phyloP scores from a whole-genome alignment of 108 stramenopile genomes.

The Nitzschia sp. region DNA sequence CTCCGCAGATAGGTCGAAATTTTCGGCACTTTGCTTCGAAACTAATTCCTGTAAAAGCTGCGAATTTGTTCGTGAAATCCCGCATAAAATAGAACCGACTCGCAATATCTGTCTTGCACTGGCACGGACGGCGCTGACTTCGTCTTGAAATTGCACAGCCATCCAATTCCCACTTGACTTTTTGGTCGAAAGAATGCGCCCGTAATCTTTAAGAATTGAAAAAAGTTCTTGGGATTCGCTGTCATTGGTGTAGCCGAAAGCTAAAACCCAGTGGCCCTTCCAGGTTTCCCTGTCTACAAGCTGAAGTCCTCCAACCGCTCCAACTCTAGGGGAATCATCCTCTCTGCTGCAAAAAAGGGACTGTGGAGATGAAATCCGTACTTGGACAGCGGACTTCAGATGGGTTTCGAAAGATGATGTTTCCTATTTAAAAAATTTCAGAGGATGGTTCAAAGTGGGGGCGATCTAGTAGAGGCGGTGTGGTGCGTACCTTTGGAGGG shows the following conservation, averaged over 20 bases:
- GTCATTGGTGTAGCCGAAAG: conserved; percentile 14
- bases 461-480: background rate
- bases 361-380: background rate
- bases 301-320: background rate
- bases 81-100: conserved; percentile 7
- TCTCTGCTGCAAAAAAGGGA: background rate
- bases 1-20: background rate
- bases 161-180: conserved; percentile 9
- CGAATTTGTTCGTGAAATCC: background rate
- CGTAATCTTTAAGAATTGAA: conserved; percentile 3
- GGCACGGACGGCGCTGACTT: background rate
- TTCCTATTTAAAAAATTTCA: background rate
- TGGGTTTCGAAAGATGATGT: background rate
- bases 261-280: conserved; percentile 12
- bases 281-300: background rate
- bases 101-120: background rate
- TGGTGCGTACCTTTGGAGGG: background rate
- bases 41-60: background rate
- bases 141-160: conserved; percentile 3
- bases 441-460: background rate
- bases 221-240: conserved; percentile 4
- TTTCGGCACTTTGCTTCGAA: background rate
- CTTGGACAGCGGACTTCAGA: background rate
- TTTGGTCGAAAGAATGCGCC: background rate
- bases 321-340: background rate